Evolutionary conservation across 1,284 basidiomycete genomes (phyloP).

Genomic region (Cutaneotrichosporon sp.): DNA sequence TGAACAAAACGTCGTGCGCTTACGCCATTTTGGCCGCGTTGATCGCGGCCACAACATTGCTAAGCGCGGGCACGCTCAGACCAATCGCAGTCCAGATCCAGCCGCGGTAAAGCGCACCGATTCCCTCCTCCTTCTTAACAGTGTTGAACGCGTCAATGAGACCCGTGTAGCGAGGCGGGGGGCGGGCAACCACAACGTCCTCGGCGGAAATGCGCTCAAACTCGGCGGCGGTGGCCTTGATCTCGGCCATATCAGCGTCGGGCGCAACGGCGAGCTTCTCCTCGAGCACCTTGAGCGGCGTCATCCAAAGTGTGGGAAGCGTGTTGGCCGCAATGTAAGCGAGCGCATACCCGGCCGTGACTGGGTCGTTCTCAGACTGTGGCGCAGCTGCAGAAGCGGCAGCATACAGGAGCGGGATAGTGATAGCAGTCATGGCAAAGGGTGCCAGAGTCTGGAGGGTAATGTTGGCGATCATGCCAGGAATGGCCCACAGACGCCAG

Average conservation of each 20-base stretch:
- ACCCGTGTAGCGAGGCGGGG: constrained; percentile 76
- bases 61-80: neutral
- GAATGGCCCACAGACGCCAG: neutral
- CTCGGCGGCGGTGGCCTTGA: constrained; percentile 59
- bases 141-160: constrained; percentile 71
- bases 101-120: constrained; percentile 70
- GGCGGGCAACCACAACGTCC: constrained; percentile 80
- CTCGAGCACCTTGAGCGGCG: constrained; percentile 77
- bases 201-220: constrained; percentile 58
- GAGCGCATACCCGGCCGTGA: neutral
- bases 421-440: neutral
- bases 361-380: neutral
- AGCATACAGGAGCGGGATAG: neutral
- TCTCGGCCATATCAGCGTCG: constrained; percentile 64
- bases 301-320: constrained; percentile 64
- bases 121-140: constrained; percentile 78
- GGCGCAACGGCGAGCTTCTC: constrained; percentile 77
- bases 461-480: neutral
- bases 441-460: neutral
- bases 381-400: neutral
- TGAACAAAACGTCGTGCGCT: too few species aligned
- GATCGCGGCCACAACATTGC: neutral
- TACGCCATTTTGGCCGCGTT: neutral
- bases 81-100: constrained; percentile 70
- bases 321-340: constrained; percentile 42